Evolutionary conservation across 805 yeast species (phyloP), one percentile per base, ranked within the genome.

Genomic region (Candida alai): DNA sequence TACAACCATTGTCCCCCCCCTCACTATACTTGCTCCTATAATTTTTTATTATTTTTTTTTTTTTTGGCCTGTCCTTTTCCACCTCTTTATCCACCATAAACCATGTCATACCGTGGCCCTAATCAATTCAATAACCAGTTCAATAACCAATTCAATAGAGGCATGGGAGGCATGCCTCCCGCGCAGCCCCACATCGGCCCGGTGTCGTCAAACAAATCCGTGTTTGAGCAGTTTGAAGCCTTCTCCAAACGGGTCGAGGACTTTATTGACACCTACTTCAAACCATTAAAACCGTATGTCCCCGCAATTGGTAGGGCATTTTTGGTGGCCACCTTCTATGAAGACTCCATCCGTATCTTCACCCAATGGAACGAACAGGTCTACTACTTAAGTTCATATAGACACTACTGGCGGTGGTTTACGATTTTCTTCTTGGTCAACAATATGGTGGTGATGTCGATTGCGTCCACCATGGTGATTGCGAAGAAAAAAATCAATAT

Each of bases 341-440:
- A 90, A 62, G 97, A 93, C 54, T 75, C 95, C 3, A 56, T 81
- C 34, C 75, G 98, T 58, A 85, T 90, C 50, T 48, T 79, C 34
- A 65, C 87, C 5, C 97, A 89, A 64, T 90, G 97, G 97, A 60
- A 73, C 22, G 95, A 86, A 51, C 98, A 90, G 61, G 85, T 86
- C 16, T 83, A 77, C 57, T 90, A 84, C 58, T 69, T 93, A 47
- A 74, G 84, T 66, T 77, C 78, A 47, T 84, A 78, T 67, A 78
- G 95, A 55, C 85, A 80, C 47, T 65, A 80, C 40, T 94, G 95
- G 58, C 73, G 76, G 46, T 76, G 82, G 71, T 60, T 90, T 37
- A 87, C 88, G 14, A 71, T 80, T n/a, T 24, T 78, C n/a, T 84
- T 87, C 48, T 69, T 93, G 43, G 40, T 76, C 6, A 21, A 61